Base-by-base conservation (phyloP, 768 basidiomycete genomes). In the Russula virescens region DNA sequence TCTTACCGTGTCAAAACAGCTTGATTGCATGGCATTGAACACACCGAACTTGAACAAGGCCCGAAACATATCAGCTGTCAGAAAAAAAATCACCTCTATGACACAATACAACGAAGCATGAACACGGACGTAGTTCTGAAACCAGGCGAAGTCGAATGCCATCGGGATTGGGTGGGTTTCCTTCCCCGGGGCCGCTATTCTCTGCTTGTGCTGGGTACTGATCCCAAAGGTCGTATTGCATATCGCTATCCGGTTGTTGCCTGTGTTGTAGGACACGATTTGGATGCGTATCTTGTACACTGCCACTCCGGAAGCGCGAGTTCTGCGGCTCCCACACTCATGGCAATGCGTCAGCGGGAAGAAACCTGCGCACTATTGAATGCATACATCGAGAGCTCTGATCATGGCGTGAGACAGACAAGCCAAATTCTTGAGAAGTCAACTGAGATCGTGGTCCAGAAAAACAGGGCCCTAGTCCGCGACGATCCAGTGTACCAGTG, bases 21-120 rank as follows among this genome's bases (percentile, higher is more conserved):
- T 79, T 16, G 90, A 92, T 68, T 99, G 96, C 23, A 98, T 83
- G 3, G 88, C 86, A 71, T 98, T 98, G 79, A 98, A 98, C 3
- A 88, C 83, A 0, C 86, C 85, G 66, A 95, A 97, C 69, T 89
- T 89, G 81, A 95, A 97, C 2, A 93, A 76, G 0, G 80, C 77
- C 18, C 90, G 83, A 73, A 88, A 94, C 18, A 85, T 79, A 69
- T 94, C 90, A 55, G 92, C 95, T 96, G 67, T 4, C 5, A 11
- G n/a, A 46, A 40, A 10, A 49, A n/a, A 8, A 46, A 62, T 34
- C 43, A 64, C n/a, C 40, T 55, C 10, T 18, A 9, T 34, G 13
- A 19, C 7, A 35, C 9, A 2, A 34, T 10, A 7, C 25, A 31
- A n/a, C n/a, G 23, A 28, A 38, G 13, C n/a, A 31, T 57, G 71